Evolutionary conservation across 1,284 basidiomycete genomes (phyloP), one percentile per base, ranked within the genome.

Genomic region (Takashimella koratensis): DNA sequence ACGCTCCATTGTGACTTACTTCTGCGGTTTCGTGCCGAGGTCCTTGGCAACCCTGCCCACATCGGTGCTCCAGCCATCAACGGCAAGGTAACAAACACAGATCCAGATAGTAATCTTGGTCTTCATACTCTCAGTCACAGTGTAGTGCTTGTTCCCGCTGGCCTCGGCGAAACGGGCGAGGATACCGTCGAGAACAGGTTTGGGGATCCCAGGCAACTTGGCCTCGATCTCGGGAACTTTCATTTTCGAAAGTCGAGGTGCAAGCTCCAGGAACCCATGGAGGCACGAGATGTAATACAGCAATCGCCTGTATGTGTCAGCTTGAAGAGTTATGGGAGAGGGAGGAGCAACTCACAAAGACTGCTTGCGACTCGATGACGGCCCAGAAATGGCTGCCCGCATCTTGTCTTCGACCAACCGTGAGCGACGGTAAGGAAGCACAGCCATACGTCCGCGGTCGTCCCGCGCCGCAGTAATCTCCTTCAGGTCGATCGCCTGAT

Each of bases 81-180:
- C 70, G 41, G 82, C 83, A 23, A 95, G 81, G 66, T 86, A 89
- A 0, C 93, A 77, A 0, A 87, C 84, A 60, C 92, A 86, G 67
- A 91, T 82, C 66, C 90, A 83, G 1, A 87, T 83, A 45, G 91
- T 74, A 1, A 95, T 78, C 63, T 82, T 83, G 4, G 85, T 85
- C 67, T 87, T 82, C 36, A 80, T 8, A 52, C 83, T 80, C 3
- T 84, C 80, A 1, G 92, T 95, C 27, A 84, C 78, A 49, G 81
- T 79, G n/a, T 82, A 77, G 55, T 86, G 89, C 63, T 65, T 71
- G 16, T 16, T 16, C 12, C 64, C 70, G 8, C 82, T 72, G 0
- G 76, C 79, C 74, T 94, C 89, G 0, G 90, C 85, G 74, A 94
- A 96, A 48, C 88, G 80, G 4, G 83, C 79, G n/a, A 90, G 65